Base-by-base conservation (phyloP, 2,329 filamentous ascomycete genomes). In the Rhexocercosporidium sp. region DNA sequence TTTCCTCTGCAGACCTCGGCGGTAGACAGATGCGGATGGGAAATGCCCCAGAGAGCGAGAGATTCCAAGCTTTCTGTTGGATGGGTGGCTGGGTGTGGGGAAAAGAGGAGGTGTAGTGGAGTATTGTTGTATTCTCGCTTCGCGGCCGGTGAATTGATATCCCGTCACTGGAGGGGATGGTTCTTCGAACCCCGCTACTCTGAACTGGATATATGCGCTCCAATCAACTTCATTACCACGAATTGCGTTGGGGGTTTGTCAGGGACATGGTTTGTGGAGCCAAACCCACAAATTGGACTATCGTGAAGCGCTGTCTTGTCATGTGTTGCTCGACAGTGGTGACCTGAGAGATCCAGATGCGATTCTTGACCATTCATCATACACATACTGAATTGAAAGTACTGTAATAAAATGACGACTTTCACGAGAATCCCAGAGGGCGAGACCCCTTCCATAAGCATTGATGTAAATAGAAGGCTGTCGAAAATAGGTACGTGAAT, bases 361-460 rank as follows among this genome's bases (percentile, higher is more conserved):
- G 29, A 25, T 46, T 51, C 14, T 41, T 60, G 14, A 18, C 25
- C 9, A 29, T 34, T 39, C 41, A 39, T 59, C 34, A 46, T 46
- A 29, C 12, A 31, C 6, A 37, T 44, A 9, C 20, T 8, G 22
- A 37, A 2, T 31, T 62, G 14, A 64, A 46, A 22, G 20, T 16
- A 57, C 22, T 18, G 11, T 64, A 64, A 92, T 57, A 69, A 61
- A 7, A 93, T 93, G 91, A 88, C 91, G 11, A 91, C 88, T 56
- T 93, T 92, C 76, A 93, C 91, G 27, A 87, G 86, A 75, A 86
- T 92, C 70, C 75, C 81, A 11, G 87, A 88, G 65, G 82, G 83
- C 70, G 86, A 90, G 72, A 84, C 80, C 67, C 85, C 91, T 56
- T 85, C 84, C 71, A 91, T 93, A 75, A 85, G 85, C 63, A 81